Evolutionary conservation across 2,329 filamentous ascomycete species (phyloP), one percentile per base, ranked within the genome.

Genomic region (Macrophomina pseudophaseolina): DNA sequence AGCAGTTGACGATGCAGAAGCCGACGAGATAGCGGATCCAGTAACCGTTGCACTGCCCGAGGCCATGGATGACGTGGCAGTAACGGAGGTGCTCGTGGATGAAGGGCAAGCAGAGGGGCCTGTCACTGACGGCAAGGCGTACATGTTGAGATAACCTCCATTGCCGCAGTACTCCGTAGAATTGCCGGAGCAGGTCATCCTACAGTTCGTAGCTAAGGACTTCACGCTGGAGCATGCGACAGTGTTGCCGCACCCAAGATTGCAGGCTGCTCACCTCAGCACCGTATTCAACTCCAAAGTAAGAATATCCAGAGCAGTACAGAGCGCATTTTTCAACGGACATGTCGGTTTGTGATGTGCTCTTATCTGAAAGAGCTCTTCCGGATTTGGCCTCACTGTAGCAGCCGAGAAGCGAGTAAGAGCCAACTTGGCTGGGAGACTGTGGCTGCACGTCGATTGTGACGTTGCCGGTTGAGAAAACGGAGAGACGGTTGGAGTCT

Each of bases 291-390:
- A 77, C 70, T 28, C 79, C 80, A 54, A 80, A 81, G 68, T 74
- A 80, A 49, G 71, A 66, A 68, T 76, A 80, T n/a, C 68, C 72
- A 18, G 67, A 67, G 72, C 76, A 78, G 70, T 71, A 80, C 48
- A 69, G 67, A 1, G 75, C 75, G 69, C 80, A 82, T 66, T 70
- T 72, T 42, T 80, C 78, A 14, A 82, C 70, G 6, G 80, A 79
- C 78, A 82, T 79, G 56, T 67, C 71, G 23, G 68, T 60, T 16
- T 69, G 71, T 60, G 71, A 66, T n/a, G 71, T 75, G 28, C 68
- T 60, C 48, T 69, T 71, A 4, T 32, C 73, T 4, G 69, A 63
- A 2, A 78, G 68, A 14, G 75, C 74, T 56, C 75, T 72, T 3
- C 65, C 72, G 6, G 68, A 66, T 2, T 60, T 69, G 11, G 69